Conservation (phyloP, 306 rosid species). For the Fagus sylvatica region DNA sequence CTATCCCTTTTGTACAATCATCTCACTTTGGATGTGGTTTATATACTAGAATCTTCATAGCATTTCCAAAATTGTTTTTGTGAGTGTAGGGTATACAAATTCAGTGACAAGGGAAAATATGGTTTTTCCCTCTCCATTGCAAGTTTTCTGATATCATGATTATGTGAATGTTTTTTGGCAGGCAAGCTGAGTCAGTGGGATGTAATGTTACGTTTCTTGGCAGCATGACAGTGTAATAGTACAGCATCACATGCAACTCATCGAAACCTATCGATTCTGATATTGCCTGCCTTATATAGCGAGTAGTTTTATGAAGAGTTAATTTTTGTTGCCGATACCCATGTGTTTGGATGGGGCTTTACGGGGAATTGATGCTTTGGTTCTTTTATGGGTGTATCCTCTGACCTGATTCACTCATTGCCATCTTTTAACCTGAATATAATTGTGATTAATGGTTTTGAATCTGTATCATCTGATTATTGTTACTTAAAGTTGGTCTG, state of each 20-base stretch:
- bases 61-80: background rate
- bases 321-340: constrained; percentile 25
- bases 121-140: background rate
- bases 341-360: constrained; percentile 39
- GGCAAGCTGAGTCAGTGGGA: constrained; percentile 25
- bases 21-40: background rate
- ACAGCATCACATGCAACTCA: constrained; percentile 1
- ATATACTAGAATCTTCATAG: background rate
- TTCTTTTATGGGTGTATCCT: constrained; percentile 28
- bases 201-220: constrained; percentile 25
- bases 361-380: constrained; percentile 36
- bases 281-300: constrained; percentile 22
- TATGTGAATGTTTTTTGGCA: background rate
- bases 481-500: background rate
- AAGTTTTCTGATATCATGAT: background rate
- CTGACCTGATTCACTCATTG: constrained; percentile 22
- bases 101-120: background rate
- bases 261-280: constrained; percentile 26
- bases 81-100: background rate
- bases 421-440: constrained; percentile 19
- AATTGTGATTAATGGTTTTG: constrained; percentile 22
- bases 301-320: constrained; percentile 34
- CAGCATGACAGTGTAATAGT: constrained; percentile 28
- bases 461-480: background rate
- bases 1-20: background rate